These are phyloP conservation scores for Fistulifera solaris DNA, from an alignment of 108 stramenopile species.

Conservation along the genomic window DNA sequence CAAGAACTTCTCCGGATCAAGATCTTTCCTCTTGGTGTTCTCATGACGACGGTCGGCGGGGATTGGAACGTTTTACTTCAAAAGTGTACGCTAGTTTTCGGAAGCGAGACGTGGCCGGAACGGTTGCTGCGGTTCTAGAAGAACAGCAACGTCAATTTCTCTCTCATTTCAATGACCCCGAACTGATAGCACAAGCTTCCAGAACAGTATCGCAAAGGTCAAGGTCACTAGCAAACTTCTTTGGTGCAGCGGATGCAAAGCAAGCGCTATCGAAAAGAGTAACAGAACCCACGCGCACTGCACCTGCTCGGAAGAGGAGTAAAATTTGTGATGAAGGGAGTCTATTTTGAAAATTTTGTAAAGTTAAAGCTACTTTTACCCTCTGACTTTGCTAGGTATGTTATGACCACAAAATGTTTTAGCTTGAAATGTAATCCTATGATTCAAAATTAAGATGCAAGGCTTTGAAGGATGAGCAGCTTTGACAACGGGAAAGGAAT, in stretches of 20 bases:
- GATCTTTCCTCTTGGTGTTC: not conserved
- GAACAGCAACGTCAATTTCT: not conserved
- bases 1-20: conserved; percentile 2
- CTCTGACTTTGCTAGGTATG: too few relatives aligned
- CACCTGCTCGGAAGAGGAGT: too few relatives aligned
- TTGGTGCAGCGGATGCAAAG: conserved; percentile 5
- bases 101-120: not conserved
- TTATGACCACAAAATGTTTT: too few relatives aligned
- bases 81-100: not conserved
- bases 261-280: not conserved
- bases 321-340: too few relatives aligned
- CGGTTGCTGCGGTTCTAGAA: not conserved
- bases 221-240: not conserved
- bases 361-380: too few relatives aligned
- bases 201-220: not conserved
- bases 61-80: conserved; percentile 7
- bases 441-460: too few relatives aligned
- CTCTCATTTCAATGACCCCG: not conserved
- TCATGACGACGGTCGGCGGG: conserved; percentile 1
- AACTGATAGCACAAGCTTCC: conserved; percentile 2
- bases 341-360: too few relatives aligned
- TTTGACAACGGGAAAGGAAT: too few relatives aligned
- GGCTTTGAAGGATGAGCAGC: too few relatives aligned
- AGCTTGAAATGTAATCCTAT: too few relatives aligned
- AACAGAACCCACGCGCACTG: too few relatives aligned